Base-by-base conservation (phyloP, 2,329 filamentous ascomycete genomes). In the Trichoderma sp. region DNA sequence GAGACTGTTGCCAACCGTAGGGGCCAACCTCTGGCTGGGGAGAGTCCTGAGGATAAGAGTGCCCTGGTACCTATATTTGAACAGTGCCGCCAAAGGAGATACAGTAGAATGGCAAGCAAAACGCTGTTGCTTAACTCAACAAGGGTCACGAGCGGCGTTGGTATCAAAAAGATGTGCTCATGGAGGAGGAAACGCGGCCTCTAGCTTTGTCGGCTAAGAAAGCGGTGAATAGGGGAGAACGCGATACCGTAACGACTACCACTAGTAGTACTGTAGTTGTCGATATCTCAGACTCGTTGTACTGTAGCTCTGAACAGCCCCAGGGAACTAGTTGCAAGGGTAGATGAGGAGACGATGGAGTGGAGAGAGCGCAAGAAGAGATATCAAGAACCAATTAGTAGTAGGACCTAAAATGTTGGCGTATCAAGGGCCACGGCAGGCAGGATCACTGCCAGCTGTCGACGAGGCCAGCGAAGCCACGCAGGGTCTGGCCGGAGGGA, bases 291-390 rank as follows among this genome's bases (percentile, higher is more conserved):
- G 53, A n/a, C 16, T 33, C 16, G 53, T 57, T 21, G 56, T 49
- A 33, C 49, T 16, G 56, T 49, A 33, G 37, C 35, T 58, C 40
- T 49, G 19, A 49, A 58, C 31, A 43, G 55, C 21, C 40, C 10
- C 21, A 37, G 47, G 47, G 27, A 35, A 37, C 37, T 10, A 66
- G 16, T 11, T 40, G 27, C 31, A 55, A 43, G 59, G 56, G 57
- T 31, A 47, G 59, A 40, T 19, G 29, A 68, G 37, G 37, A 33
- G 27, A 37, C 37, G 55, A 19, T 16, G 29, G 47, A 37, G 47
- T 33, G 47, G 58, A 13, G 49, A n/a, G 27, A 57, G 49, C 19
- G 37, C 27, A 49, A 68, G 66, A 68, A 57, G 47, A 61, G 57
- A 47, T 29, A 53, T 43, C 43, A 40, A 43, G 60, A 33, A 19